phyloP scores from a whole-genome alignment of 1,284 basidiomycete species.

The Rhodofomes roseus region DNA sequence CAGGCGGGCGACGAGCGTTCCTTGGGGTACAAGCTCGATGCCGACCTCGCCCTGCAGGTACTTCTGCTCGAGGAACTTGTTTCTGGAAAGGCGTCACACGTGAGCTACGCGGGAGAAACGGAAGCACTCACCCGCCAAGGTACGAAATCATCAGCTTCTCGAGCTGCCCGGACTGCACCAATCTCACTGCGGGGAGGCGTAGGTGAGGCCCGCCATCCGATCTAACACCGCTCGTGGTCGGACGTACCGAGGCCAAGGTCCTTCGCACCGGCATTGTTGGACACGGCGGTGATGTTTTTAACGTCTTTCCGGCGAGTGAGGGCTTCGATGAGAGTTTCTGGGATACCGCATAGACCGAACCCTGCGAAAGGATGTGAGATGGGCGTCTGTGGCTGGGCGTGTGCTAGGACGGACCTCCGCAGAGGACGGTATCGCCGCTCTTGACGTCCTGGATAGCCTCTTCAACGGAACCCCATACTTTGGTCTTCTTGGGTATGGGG shows the following conservation, averaged over 20 bases:
- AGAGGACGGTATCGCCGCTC: constrained; percentile 73
- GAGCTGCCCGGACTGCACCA: constrained; percentile 75
- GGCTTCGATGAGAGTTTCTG: constrained; percentile 82
- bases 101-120: not conserved
- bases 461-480: constrained; percentile 77
- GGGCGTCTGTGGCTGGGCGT: not conserved
- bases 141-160: constrained; percentile 84
- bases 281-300: constrained; percentile 74
- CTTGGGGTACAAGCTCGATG: constrained; percentile 87
- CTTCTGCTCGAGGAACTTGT: constrained; percentile 69
- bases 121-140: constrained; percentile 65
- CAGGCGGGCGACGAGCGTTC: constrained; percentile 86
- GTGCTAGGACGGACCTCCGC: constrained; percentile 58
- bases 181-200: constrained; percentile 49
- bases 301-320: constrained; percentile 71
- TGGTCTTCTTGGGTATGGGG: constrained; percentile 50
- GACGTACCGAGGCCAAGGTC: constrained; percentile 74
- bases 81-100: constrained; percentile 37
- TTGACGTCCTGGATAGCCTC: constrained; percentile 82
- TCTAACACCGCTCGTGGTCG: not conserved
- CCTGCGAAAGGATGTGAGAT: constrained; percentile 39
- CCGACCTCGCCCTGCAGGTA: constrained; percentile 83
- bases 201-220: constrained; percentile 9
- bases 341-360: constrained; percentile 74
- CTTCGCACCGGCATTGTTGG: constrained; percentile 86